Percentiles rank a stretch among this genome's conserved stretches.
Evolutionary conservation across 257 asterid genomes (phyloP).

Genomic region (Sherardia arvensis): DNA sequence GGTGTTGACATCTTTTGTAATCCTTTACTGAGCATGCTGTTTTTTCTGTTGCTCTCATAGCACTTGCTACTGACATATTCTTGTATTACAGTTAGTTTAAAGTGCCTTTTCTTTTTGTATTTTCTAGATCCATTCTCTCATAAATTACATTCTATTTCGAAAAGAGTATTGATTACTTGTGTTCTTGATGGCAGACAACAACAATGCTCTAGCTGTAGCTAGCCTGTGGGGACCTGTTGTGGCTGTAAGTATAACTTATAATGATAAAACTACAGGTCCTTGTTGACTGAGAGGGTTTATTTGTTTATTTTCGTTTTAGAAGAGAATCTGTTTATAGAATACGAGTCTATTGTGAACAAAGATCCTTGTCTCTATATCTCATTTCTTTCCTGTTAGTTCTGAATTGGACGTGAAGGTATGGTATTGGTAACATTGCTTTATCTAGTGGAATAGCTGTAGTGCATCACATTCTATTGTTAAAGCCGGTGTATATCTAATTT

Average conservation of each 20-base stretch:
- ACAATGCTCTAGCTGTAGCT: conserved; percentile 59
- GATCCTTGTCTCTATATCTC: not conserved
- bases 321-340: not conserved
- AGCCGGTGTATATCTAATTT: not conserved
- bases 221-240: conserved; percentile 97
- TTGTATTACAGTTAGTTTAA: not conserved
- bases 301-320: no score
- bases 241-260: conserved; percentile 62
- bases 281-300: not conserved
- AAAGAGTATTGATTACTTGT: conserved; percentile 9
- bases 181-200: conserved; percentile 54
- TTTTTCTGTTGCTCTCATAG: not conserved
- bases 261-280: not conserved
- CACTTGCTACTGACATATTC: not conserved
- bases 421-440: no score
- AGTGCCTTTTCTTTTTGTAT: not conserved
- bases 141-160: not conserved
- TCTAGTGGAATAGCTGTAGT: not conserved
- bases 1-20: not conserved
- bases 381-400: not conserved
- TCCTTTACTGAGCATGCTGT: not conserved
- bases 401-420: not conserved
- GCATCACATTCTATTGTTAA: not conserved
- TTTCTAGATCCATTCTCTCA: not conserved
- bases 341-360: not conserved